phyloP scores from a whole-genome alignment of 768 basidiomycete genomes.

The Amanita jacksonii region DNA sequence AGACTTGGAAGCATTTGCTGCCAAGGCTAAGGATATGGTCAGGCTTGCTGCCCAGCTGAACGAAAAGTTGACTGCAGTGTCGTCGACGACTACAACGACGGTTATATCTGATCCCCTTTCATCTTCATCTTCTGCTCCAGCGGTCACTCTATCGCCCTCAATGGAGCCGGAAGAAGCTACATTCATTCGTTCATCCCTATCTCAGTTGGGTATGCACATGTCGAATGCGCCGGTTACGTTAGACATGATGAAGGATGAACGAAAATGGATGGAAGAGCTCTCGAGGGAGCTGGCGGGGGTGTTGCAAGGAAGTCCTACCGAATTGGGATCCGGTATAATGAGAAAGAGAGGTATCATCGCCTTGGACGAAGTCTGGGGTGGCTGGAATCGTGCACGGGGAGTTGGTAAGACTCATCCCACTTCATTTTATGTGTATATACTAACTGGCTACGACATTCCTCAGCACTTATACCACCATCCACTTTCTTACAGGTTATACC shows the following conservation, averaged over 20 bases:
- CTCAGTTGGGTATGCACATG: conserved; percentile 82
- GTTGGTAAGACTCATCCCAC: conserved; percentile 48
- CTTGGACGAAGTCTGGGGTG: conserved; percentile 90
- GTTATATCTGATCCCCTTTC: conserved; percentile 17
- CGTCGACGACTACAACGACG: conserved; percentile 2
- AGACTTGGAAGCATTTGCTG: conserved; percentile 86
- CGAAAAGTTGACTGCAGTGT: conserved; percentile 53
- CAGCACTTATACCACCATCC: conserved; percentile 84
- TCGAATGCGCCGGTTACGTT: conserved; percentile 72
- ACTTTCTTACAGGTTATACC: conserved; percentile 74
- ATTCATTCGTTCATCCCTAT: conserved; percentile 81
- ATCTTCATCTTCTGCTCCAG: conserved; percentile 15
- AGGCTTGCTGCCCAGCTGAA: conserved; percentile 82
- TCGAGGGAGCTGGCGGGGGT: conserved; percentile 75
- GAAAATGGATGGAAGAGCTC: conserved; percentile 68
- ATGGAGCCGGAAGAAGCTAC: conserved; percentile 75
- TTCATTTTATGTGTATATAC: conserved; percentile 1
- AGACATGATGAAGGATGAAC: conserved; percentile 82
- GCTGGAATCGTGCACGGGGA: conserved; percentile 90
- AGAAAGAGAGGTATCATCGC: conserved; percentile 70
- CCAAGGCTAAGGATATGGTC: conserved; percentile 90
- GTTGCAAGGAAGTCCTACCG: conserved; percentile 37
- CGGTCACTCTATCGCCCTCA: conserved; percentile 23
- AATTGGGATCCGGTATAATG: conserved; percentile 55
- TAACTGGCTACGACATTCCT: conserved; percentile 2